Evolutionary conservation across 495 filamentous ascomycete species (phyloP).

Genomic region (Bacidia gigantensis): DNA sequence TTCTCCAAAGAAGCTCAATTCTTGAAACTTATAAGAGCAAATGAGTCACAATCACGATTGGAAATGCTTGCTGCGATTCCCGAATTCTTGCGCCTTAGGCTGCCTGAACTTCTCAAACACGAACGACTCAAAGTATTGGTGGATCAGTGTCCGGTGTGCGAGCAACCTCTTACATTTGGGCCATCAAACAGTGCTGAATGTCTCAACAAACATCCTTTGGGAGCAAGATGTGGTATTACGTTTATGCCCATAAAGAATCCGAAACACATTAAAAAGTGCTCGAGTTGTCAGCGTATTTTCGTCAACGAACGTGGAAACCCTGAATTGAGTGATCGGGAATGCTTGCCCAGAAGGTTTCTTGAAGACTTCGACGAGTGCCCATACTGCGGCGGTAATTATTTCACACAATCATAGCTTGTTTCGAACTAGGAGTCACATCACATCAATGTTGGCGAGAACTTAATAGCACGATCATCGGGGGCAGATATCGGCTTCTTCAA

Average conservation of each 20-base stretch:
- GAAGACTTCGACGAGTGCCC: conserved; percentile 39
- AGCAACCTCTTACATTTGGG: background rate
- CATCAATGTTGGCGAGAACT: too few species aligned
- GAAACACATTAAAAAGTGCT: conserved; percentile 40
- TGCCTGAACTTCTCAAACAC: background rate
- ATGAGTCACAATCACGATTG: background rate
- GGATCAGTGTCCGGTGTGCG: conserved; percentile 1
- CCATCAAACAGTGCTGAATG: conserved; percentile 3
- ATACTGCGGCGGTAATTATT: conserved; percentile 39
- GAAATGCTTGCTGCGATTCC: background rate
- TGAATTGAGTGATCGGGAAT: background rate
- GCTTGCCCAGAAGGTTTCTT: conserved; percentile 24
- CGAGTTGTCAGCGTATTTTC: conserved; percentile 33
- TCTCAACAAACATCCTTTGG: conserved; percentile 11
- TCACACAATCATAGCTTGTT: background rate
- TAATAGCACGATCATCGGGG: too few species aligned
- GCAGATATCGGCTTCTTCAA: too few species aligned
- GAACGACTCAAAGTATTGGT: background rate
- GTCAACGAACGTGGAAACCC: conserved; percentile 25
- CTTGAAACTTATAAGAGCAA: background rate
- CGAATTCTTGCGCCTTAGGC: conserved; percentile 23
- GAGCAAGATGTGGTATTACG: conserved; percentile 42
- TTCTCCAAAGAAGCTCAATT: background rate
- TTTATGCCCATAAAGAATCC: conserved; percentile 42
- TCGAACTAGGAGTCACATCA: too few species aligned